Percentiles rank a stretch among this genome's conserved stretches.
phyloP scores from a whole-genome alignment of 1,139 yeast species.

The Yamadazyma trypodendri region DNA sequence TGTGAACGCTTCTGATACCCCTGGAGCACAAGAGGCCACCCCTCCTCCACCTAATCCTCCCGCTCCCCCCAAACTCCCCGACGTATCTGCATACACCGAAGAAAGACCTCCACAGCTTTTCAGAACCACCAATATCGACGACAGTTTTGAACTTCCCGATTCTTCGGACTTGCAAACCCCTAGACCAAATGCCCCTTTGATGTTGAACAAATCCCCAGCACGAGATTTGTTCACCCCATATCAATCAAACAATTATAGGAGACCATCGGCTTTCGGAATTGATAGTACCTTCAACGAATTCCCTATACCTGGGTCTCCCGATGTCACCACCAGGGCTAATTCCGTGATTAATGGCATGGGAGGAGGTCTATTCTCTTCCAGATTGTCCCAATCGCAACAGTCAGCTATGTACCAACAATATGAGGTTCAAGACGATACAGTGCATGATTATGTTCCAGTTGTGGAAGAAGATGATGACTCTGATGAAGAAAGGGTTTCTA shows the following conservation, averaged over 20 bases:
- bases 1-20: too few species aligned
- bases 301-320: slow-evolving; percentile 51
- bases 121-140: slow-evolving; percentile 26
- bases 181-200: slow-evolving; percentile 15
- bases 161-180: slow-evolving; percentile 17
- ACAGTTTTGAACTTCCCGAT: slow-evolving; percentile 27
- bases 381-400: slow-evolving; percentile 48
- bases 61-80: slow-evolving; percentile 5
- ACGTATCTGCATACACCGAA: slow-evolving; percentile 1
- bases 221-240: slow-evolving; percentile 28
- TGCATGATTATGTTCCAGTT: slow-evolving; percentile 43
- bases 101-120: slow-evolving; percentile 8
- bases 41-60: slow-evolving; percentile 5
- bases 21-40: not conserved
- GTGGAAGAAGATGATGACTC: slow-evolving; percentile 48
- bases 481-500: slow-evolving; percentile 21
- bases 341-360: slow-evolving; percentile 44
- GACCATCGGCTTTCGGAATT: slow-evolving; percentile 22
- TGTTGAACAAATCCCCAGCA: slow-evolving; percentile 9
- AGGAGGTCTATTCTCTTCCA: slow-evolving; percentile 32
- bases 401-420: slow-evolving; percentile 48
- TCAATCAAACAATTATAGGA: slow-evolving; percentile 17
- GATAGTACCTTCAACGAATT: slow-evolving; percentile 38
- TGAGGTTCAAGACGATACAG: slow-evolving; percentile 49
- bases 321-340: slow-evolving; percentile 45